A percentile compares a stretch with the other conserved stretches of the same genome.
Evolutionary conservation across 768 basidiomycete species (phyloP).

Genomic region (Suillus lakei): DNA sequence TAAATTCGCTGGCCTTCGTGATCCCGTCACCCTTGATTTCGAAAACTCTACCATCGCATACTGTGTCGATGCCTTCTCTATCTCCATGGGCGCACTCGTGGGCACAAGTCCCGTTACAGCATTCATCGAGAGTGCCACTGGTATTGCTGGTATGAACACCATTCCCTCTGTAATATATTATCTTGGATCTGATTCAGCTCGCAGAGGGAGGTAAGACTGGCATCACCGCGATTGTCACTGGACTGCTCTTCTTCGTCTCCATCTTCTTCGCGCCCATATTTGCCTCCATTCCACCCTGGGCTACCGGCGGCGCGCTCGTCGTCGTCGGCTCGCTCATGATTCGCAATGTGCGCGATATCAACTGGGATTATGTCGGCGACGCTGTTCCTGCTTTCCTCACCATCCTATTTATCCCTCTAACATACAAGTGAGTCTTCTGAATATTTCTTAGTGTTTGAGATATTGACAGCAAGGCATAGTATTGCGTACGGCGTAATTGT

Average conservation of each 20-base stretch:
- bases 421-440: slow-evolving; percentile 65
- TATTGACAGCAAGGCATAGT: slow-evolving; percentile 41
- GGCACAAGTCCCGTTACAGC: slow-evolving; percentile 85
- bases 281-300: slow-evolving; percentile 86
- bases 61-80: slow-evolving; percentile 81
- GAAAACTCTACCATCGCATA: slow-evolving; percentile 84
- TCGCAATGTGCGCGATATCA: slow-evolving; percentile 83
- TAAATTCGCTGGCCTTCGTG: slow-evolving; percentile 86
- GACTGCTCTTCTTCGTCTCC: slow-evolving; percentile 79
- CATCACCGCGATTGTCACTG: slow-evolving; percentile 73
- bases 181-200: slow-evolving; percentile 17
- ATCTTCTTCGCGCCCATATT: slow-evolving; percentile 91
- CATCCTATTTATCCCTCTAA: slow-evolving; percentile 76
- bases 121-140: slow-evolving; percentile 83
- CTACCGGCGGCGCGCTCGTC: slow-evolving; percentile 83
- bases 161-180: neutral
- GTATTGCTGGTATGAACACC: slow-evolving; percentile 61
- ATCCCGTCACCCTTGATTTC: slow-evolving; percentile 85
- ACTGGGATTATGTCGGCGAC: slow-evolving; percentile 89
- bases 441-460: slow-evolving; percentile 1
- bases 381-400: slow-evolving; percentile 88
- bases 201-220: slow-evolving; percentile 89
- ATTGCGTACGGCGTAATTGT: slow-evolving; percentile 91
- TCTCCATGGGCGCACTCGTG: slow-evolving; percentile 80
- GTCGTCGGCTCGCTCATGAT: slow-evolving; percentile 92